Base-by-base conservation (phyloP, 495 filamentous ascomycete species). In the Durotheca rogersii region DNA sequence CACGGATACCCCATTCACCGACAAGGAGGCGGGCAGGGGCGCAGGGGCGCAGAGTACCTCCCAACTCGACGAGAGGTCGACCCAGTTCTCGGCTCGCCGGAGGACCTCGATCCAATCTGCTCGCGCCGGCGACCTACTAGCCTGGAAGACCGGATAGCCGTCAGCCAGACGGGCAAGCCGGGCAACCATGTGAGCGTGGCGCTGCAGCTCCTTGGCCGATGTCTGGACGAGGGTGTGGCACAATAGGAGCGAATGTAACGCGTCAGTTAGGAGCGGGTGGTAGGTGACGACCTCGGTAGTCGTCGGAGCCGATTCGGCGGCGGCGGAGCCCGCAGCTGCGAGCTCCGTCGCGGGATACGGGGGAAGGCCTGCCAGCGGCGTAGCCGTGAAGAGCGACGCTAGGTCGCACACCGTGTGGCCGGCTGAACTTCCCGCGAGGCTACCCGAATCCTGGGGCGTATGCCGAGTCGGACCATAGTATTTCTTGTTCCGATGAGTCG, bases 21-120 rank as follows among this genome's bases (percentile, higher is more conserved):
- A 67, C 7, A 68, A 35, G 10, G 76, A 72, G 1, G 55, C 32
- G 4, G 79, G 81, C 0, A 88, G 63, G 4, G 84, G 82, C 0
- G 83, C 81, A 0, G 86, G 85, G 1, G 81, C 75, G 56, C 86
- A 90, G 19, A 90, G 78, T 0, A 71, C 68, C 40, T 90, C 85
- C 87, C 87, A 90, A 15, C 72, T 73, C 2, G 73, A 71, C 7
- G 65, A 56, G 3, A 90, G 70, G 7, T 78, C 74, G 37, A 88
- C 75, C 81, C 81, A 87, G 52, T 88, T 87, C 20, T 75, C 73
- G 0, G 76, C 72, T 33, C 76, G 74, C 6, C 83, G 81, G 2
- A 91, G 65, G 2, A 89, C 75, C 66, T 91, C 87, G 34, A 86
- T 79, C 87, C 87, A 91, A 65, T 91, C 87, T 5, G 84, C 80